Conservation (phyloP, 139 green algal genomes). For the Chlamydomonas sp. region DNA sequence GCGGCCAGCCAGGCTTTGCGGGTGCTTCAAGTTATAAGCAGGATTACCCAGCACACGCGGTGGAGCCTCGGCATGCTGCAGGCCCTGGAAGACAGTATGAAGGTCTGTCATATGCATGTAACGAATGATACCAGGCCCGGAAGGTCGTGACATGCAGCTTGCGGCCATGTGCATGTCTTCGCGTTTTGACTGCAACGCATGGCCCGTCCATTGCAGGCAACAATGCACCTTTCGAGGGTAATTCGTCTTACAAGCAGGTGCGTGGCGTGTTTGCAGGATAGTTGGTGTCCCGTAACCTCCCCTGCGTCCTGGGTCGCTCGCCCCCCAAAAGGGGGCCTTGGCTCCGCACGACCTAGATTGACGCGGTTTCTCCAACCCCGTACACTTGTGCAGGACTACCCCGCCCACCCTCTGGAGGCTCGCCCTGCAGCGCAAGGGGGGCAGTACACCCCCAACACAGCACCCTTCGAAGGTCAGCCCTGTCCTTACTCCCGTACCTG, state of each 20-base stretch:
- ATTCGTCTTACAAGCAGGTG: constrained; percentile 38
- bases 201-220: neutral
- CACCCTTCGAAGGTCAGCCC: constrained; percentile 17
- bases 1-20: neutral
- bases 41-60: neutral
- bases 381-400: too few relatives aligned
- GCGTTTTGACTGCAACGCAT: neutral
- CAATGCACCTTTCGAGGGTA: constrained; percentile 26
- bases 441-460: constrained; percentile 1
- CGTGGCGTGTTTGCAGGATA: too few relatives aligned
- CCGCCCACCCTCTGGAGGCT: constrained; percentile 1
- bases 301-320: too few relatives aligned
- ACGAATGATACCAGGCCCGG: neutral
- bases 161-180: neutral
- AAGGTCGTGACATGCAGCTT: neutral
- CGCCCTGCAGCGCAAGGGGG: neutral
- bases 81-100: neutral
- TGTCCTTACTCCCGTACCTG: too few relatives aligned
- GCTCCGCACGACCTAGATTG: too few relatives aligned
- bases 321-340: too few relatives aligned
- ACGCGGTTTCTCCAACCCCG: too few relatives aligned
- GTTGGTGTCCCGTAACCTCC: too few relatives aligned
- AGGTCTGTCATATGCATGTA: neutral
- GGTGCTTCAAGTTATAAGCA: neutral
- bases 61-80: neutral